Conservation (phyloP, 257 asterid species). For the Paraleonurus japonicus region DNA sequence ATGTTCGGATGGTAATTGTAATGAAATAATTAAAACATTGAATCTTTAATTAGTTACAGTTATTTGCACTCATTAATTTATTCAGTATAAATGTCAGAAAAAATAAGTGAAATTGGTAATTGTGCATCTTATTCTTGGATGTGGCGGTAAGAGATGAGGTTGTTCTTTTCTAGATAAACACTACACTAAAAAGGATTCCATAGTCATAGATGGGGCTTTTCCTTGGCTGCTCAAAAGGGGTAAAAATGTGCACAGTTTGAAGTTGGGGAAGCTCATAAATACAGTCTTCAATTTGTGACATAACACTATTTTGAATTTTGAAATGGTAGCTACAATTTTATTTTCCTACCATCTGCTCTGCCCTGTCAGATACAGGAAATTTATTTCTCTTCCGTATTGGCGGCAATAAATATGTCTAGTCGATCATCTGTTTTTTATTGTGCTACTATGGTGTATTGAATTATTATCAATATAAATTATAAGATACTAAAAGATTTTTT, state of each 20-base stretch:
- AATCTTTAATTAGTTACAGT: no score
- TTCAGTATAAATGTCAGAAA: no score
- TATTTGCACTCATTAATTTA: no score
- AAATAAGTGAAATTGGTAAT: background rate
- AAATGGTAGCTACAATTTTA: background rate
- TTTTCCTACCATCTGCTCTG: slow-evolving; percentile 5
- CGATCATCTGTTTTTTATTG: background rate
- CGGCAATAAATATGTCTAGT: background rate
- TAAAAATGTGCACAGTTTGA: background rate
- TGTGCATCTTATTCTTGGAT: background rate
- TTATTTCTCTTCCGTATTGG: background rate
- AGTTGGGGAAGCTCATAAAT: slow-evolving; percentile 28
- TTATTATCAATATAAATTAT: background rate
- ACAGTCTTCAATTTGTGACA: slow-evolving; percentile 20
- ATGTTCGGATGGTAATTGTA: background rate
- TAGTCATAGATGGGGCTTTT: background rate
- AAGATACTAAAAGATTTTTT: background rate
- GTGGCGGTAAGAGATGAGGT: slow-evolving; percentile 4
- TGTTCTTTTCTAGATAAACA: background rate
- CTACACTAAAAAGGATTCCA: background rate
- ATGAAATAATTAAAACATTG: background rate
- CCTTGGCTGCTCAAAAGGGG: background rate
- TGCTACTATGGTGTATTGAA: background rate
- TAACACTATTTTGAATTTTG: slow-evolving; percentile 12
- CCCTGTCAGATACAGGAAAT: slow-evolving; percentile 1